Conservation (phyloP, 202 grass and related monocot species). For the Saccharum hybrid region DNA sequence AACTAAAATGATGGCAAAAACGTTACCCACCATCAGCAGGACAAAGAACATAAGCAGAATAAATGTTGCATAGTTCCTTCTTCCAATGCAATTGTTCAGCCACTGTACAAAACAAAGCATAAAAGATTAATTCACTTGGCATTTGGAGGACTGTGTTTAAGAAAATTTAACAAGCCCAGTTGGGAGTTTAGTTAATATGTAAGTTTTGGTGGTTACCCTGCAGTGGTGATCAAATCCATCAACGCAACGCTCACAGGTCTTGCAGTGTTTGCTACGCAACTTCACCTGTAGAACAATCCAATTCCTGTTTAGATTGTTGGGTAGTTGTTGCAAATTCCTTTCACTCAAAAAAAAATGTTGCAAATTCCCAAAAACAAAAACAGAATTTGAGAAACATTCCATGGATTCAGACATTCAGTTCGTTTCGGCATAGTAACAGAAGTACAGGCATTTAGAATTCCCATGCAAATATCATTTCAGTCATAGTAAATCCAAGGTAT, state of each 20-base stretch:
- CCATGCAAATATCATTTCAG: background rate
- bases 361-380: background rate
- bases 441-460: background rate
- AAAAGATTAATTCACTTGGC: background rate
- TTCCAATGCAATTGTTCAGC: constrained; percentile 99
- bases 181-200: no score
- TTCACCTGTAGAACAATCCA: constrained; percentile 61
- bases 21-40: constrained; percentile 70
- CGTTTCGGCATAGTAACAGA: background rate
- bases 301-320: background rate
- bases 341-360: no score
- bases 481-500: background rate
- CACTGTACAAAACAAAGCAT: constrained; percentile 57
- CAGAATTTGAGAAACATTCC: background rate
- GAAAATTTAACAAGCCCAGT: background rate
- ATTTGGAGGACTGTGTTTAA: background rate
- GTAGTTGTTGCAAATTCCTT: background rate
- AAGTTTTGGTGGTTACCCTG: constrained; percentile 59
- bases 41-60: constrained; percentile 86
- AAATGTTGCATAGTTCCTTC: constrained; percentile 85
- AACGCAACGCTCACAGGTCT: constrained; percentile 86
- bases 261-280: constrained; percentile 95
- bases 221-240: constrained; percentile 99
- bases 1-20: background rate
- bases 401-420: background rate